Evolutionary conservation across 2,329 filamentous ascomycete species (phyloP), one percentile per base, ranked within the genome.

Genomic region (Drechslera avenae): DNA sequence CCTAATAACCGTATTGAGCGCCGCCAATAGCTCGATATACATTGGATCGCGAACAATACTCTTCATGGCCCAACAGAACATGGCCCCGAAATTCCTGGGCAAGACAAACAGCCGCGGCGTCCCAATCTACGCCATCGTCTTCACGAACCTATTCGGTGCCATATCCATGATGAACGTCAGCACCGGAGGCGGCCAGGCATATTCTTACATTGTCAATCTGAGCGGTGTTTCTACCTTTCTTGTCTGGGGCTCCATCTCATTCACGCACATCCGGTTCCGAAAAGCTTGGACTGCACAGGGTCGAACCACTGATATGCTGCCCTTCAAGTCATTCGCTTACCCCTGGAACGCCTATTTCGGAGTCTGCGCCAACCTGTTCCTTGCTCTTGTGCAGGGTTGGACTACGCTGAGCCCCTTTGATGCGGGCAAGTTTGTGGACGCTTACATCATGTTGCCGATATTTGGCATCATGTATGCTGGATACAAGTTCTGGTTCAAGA

Each of bases 151-250:
- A 1, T 86, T 88, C 47, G 88, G 87, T 8, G 80, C 85, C 4
- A 74, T 90, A n/a, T 83, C 84, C n/a, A 84, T 90, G 81, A 88
- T 90, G 83, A 90, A 89, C 60, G 73, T 88, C 28, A 86, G 81
- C 31, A 87, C 86, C 0, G 86, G 86, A 6, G 86, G 86, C 0
- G 79, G 81, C 35, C 79, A 81, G 53, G 86, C 86, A 0, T 90
- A 89, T 67, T 71, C 70, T 5, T 89, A 89, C 71, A 88, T 90
- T 51, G 83, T 90, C 63, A 89, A 88, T 62, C 76, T 89, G 0
- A 84, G 80, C 5, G 87, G 87, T 3, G 86, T 89, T 2, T 86
- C 85, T 31, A 88, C 86, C 0, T 90, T 90, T 64, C 68, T 90
- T 2, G 87, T 89, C 34, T 90, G 87, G 87, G 87, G 79, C 2